A percentile compares a stretch with the other conserved stretches of the same genome.
Conservation (phyloP, 306 rosid genomes). For the Lagenaria siceraria region DNA sequence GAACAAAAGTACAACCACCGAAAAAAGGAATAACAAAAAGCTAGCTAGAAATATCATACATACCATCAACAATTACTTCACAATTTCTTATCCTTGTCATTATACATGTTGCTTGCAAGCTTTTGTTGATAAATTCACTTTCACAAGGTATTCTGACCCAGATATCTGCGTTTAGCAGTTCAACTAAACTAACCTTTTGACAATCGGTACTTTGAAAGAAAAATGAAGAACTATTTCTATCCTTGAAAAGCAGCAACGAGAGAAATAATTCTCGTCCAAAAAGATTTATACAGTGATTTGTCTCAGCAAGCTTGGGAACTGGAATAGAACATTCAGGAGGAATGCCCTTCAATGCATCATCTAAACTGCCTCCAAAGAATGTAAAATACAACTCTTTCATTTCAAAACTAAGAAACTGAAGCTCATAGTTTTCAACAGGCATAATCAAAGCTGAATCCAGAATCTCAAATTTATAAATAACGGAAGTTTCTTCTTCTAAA, state of each 20-base stretch:
- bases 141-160: conserved; percentile 72
- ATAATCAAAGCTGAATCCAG: conserved; percentile 60
- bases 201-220: conserved; percentile 22
- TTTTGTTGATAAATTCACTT: conserved; percentile 19
- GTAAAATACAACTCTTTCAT: conserved; percentile 48
- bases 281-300: conserved; percentile 48
- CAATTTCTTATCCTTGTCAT: conserved; percentile 47
- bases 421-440: conserved; percentile 55
- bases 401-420: conserved; percentile 55
- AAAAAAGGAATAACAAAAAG: conserved; percentile 1
- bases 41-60: conserved; percentile 13
- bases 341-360: conserved; percentile 32
- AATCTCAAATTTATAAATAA: conserved; percentile 63
- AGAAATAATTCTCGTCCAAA: conserved; percentile 56
- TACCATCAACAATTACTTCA: conserved; percentile 63
- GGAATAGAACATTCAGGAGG: conserved; percentile 47
- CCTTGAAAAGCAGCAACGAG: conserved; percentile 37
- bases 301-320: conserved; percentile 41
- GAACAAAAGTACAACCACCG: conserved; percentile 3
- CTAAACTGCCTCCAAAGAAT: conserved; percentile 33
- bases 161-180: conserved; percentile 55
- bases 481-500: conserved; percentile 26
- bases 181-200: conserved; percentile 33
- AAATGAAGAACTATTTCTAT: conserved; percentile 23
- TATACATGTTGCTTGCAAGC: conserved; percentile 31